phyloP scores from a whole-genome alignment of 768 basidiomycete species.

The Galerina marginata region DNA sequence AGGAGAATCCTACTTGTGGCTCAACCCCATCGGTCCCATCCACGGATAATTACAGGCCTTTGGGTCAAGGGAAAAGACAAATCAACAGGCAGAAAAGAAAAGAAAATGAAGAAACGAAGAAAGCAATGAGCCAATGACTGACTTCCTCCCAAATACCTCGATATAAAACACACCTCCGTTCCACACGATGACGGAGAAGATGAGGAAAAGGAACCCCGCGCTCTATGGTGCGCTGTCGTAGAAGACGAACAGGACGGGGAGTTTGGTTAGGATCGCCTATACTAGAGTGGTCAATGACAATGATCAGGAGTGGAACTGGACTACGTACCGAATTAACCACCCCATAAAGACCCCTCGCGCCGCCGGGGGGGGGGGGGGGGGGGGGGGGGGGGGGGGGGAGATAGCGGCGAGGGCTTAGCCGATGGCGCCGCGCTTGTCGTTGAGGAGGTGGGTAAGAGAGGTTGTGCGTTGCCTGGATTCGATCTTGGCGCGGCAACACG shows the following conservation, averaged over 20 bases:
- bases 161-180: constrained; percentile 97
- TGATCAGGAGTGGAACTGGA: no score
- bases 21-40: no score
- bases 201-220: constrained; percentile 73
- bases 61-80: no score
- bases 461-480: constrained; percentile 91
- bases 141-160: constrained; percentile 97
- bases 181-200: constrained; percentile 91
- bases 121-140: constrained; percentile 34
- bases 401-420: constrained; percentile 71
- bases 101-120: background rate
- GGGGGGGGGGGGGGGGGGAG: background rate
- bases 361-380: background rate
- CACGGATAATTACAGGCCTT: no score
- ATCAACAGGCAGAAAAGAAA: background rate
- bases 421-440: constrained; percentile 85
- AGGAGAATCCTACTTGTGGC: no score
- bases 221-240: constrained; percentile 85
- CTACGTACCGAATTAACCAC: no score
- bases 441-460: constrained; percentile 86
- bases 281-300: constrained; percentile 42
- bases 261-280: constrained; percentile 84
- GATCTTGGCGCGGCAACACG: constrained; percentile 74
- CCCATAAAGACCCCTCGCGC: no score
- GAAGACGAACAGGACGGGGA: constrained; percentile 83